Base-by-base conservation (phyloP, 2,329 filamentous ascomycete genomes). In the Fusarium duplospermum region DNA sequence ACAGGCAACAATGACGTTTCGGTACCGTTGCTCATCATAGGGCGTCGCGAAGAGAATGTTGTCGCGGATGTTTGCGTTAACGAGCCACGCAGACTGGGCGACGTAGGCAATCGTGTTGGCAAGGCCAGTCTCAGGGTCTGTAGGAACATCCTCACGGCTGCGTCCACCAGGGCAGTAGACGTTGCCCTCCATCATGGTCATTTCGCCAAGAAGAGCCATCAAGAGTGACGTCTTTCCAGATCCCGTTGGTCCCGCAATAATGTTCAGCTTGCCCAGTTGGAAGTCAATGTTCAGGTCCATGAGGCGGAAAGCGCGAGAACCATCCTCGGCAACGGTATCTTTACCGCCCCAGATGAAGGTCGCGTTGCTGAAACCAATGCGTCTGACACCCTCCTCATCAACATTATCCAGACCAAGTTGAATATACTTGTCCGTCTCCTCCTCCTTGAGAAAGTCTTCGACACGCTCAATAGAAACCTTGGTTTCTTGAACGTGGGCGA, bases 391-490 rank as follows among this genome's bases (percentile, higher is more conserved):
- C 16, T 91, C 84, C 62, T 93, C 89, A 73, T 94, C 91, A 27
- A 90, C 82, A 70, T 93, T 93, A 70, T 93, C 90, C 31, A 90
- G 86, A 14, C 92, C 90, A 2, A 99, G 88, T 80, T 98, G 96
- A 40, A 90, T 87, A 80, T 98, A 98, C 82, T 99, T 99, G 67
- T 97, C 94, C 0, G 96, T 99, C 84, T 99, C 96, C 9, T 96
- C 95, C 81, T 99, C 96, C 66, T 89, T 92, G 47, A 99, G 84
- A 78, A 98, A 99, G 77, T 97, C 93, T 80, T 99, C 96, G 9
- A 99, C 94, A 86, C 96, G 95, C 79, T 98, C 95, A 61, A 99
- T 92, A 0, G 96, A 99, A 22, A 99, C 96, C 84, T 97, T 97
- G 27, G 95, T 94, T 83, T 99, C 96, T 84, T 98, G 95, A 5